Evolutionary conservation across 2,329 filamentous ascomycete species (phyloP), one percentile per base, ranked within the genome.

Genomic region (Ascochyta rabiei): DNA sequence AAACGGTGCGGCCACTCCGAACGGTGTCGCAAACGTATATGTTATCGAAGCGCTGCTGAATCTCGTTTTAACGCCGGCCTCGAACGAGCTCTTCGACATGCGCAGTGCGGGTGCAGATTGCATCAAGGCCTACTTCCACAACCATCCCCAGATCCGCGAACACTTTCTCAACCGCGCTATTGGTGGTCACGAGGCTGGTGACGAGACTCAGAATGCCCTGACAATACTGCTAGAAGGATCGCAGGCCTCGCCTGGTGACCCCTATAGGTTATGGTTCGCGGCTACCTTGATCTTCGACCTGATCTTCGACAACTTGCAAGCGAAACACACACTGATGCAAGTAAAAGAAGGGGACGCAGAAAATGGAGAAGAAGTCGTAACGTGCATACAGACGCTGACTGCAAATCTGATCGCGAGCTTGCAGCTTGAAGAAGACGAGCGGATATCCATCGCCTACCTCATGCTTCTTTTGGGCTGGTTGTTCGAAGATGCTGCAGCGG

Each of bases 21-120:
- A 86, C 56, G 82, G 80, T n/a, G 74, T 81, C 9, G 77, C 81
- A 13, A 84, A 84, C 51, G 86, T 93, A 30, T 96, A 96, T 75
- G 91, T 99, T 26, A 96, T 99, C 67, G 93, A 98, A 74, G 95
- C 91, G 1, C 80, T 99, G 16, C 81, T 99, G 42, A 91, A 97
- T 64, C 79, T 97, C 38, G 87, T 89, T 0, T 80, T 99, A 8
- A 87, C 87, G 51, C 80, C 89, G 19, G 82, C 88, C 26, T 79
- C 87, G 0, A 77, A 85, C 18, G 82, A 87, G 47, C 81, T 89
- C 31, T 89, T 96, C 63, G 89, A 96, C 73, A 81, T 93, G 33
- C 87, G 95, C 21, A 84, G 92, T 68, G 90, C 93, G 18, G 92
- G 91, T 19, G 95, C 90, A 71, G 89, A 93, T 66, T 96, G 93